Conservation (phyloP, 352 stramenopile species). For the Proteromonas lacertae region DNA sequence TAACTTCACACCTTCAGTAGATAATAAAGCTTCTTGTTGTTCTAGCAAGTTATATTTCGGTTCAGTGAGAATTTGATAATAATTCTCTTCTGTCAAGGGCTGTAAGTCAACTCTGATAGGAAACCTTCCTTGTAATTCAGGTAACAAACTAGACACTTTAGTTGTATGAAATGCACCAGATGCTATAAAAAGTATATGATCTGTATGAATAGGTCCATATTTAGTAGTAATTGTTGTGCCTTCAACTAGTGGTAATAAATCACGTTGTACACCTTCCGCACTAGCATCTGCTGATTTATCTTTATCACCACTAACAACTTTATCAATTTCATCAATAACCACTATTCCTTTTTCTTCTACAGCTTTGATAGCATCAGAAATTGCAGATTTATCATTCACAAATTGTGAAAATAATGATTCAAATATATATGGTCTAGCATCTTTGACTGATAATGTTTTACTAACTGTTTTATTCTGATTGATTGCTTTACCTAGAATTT, state of each 20-base stretch:
- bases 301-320: no score
- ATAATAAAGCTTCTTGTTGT: slow-evolving; percentile 85
- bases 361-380: slow-evolving; percentile 30
- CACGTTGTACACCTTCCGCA: slow-evolving; percentile 87
- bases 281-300: slow-evolving; percentile 75
- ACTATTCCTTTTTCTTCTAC: slow-evolving; percentile 96
- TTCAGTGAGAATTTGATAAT: slow-evolving; percentile 95
- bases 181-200: slow-evolving; percentile 95
- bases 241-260: slow-evolving; percentile 90
- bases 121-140: slow-evolving; percentile 81
- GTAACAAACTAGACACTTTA: slow-evolving; percentile 85
- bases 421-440: neutral
- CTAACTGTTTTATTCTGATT: no score
- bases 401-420: slow-evolving; percentile 1
- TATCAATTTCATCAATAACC: slow-evolving; percentile 99
- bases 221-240: slow-evolving; percentile 77
- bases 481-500: no score
- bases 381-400: slow-evolving; percentile 26
- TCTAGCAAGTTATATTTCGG: slow-evolving; percentile 89
- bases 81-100: slow-evolving; percentile 79
- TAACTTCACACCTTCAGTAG: slow-evolving; percentile 69
- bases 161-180: slow-evolving; percentile 73
- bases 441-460: neutral
- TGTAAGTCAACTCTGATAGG: slow-evolving; percentile 95
- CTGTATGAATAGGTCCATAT: slow-evolving; percentile 93